Conservation (phyloP, 2,329 filamentous ascomycete genomes). For the Claviceps sp. region DNA sequence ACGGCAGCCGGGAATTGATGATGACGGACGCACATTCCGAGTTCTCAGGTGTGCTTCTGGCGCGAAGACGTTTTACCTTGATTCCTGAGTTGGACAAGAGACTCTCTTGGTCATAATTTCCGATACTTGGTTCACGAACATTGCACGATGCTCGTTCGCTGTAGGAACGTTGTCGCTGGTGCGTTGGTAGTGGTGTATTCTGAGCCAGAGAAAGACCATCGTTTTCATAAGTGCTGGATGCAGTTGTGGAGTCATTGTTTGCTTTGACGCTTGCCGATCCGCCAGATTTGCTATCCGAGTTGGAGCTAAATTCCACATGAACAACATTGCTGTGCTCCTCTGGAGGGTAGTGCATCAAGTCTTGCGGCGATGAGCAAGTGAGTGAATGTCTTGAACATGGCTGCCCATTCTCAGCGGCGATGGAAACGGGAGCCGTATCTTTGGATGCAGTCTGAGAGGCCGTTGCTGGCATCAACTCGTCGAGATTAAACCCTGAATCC, state of each 20-base stretch:
- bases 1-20: not conserved
- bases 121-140: not conserved
- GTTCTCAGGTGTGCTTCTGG: slow-evolving; percentile 1
- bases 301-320: not conserved
- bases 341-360: not conserved
- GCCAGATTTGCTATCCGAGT: not conserved
- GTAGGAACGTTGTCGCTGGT: slow-evolving; percentile 2
- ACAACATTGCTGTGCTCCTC: not conserved
- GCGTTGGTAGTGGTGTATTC: not conserved
- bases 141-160: slow-evolving; percentile 1
- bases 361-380: not conserved
- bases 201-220: not conserved
- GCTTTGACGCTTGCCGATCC: not conserved
- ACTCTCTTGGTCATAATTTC: not conserved
- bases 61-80: slow-evolving; percentile 1
- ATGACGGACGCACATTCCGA: slow-evolving; percentile 1
- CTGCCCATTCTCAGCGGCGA: not conserved
- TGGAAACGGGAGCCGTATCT: not conserved
- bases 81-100: not conserved
- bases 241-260: not conserved
- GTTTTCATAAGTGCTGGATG: not conserved
- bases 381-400: not conserved
- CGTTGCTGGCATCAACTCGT: slow-evolving; percentile 1
- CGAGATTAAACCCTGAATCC: slow-evolving; percentile 1
- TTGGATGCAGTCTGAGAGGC: not conserved